Conservation (phyloP, 2,329 filamentous ascomycete species). For the Teratosphaeria zuluensis region DNA sequence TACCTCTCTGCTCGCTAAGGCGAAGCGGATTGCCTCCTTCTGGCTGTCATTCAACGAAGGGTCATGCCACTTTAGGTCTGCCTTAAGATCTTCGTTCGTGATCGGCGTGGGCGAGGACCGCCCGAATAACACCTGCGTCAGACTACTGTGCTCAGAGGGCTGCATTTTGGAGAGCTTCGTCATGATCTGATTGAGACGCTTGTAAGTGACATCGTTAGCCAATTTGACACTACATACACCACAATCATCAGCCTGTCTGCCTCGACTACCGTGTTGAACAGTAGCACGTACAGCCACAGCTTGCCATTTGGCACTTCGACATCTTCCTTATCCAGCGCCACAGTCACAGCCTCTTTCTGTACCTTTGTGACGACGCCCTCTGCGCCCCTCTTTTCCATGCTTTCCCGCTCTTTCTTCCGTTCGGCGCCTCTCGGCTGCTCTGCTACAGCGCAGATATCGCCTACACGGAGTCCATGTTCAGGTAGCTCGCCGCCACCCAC, state of each 20-base stretch:
- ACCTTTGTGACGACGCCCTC: conserved; percentile 63
- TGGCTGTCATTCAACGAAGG: conserved; percentile 51
- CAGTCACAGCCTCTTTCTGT: conserved; percentile 47
- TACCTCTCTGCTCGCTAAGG: conserved; percentile 69
- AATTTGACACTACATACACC: conserved; percentile 47
- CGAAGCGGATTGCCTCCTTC: conserved; percentile 63
- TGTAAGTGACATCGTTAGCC: conserved; percentile 57
- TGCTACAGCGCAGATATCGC: conserved; percentile 67
- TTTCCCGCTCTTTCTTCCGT: conserved; percentile 62
- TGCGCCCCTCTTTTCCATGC: conserved; percentile 57
- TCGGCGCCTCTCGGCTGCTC: conserved; percentile 64
- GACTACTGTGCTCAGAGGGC: conserved; percentile 46
- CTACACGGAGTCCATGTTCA: conserved; percentile 65
- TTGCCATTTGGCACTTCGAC: conserved; percentile 45
- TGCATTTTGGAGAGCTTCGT: conserved; percentile 46
- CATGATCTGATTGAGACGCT: conserved; percentile 58
- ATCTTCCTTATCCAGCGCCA: conserved; percentile 60
- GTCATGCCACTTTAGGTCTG: conserved; percentile 44
- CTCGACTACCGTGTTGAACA: conserved; percentile 6
- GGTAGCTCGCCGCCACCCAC: conserved; percentile 46
- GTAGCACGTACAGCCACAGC: conserved; percentile 50
- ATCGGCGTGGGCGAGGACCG: conserved; percentile 44
- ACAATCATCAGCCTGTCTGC: conserved; percentile 24
- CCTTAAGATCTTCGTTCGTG: conserved; percentile 31
- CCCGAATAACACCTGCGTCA: conserved; percentile 53